A percentile compares a stretch with the other conserved stretches of the same genome.
These are phyloP conservation scores for Canna indica DNA, from an alignment of 176 grass and related monocot genomes.

Conservation along the genomic window DNA sequence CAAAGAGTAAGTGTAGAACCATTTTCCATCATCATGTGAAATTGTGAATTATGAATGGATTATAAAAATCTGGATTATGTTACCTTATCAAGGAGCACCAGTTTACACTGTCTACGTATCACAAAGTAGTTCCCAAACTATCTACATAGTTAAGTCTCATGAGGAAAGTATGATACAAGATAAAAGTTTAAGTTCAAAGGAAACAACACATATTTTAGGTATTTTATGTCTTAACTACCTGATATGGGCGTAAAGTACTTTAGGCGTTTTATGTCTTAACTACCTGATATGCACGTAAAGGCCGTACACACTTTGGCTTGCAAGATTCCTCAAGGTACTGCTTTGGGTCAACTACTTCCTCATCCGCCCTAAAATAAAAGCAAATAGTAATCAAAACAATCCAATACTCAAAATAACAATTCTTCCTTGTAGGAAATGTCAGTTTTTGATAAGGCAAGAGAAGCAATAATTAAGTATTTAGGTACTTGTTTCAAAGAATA, in stretches of 20 bases:
- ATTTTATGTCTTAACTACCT: slow-evolving; percentile 21
- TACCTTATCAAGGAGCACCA: too few species aligned
- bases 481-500: too few species aligned
- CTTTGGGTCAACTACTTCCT: slow-evolving; percentile 53
- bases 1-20: background rate
- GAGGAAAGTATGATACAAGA: background rate
- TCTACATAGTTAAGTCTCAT: background rate
- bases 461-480: background rate
- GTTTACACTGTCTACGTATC: background rate
- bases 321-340: slow-evolving; percentile 54
- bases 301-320: slow-evolving; percentile 57
- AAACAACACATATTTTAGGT: background rate
- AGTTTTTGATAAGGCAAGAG: background rate
- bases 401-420: background rate
- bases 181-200: background rate
- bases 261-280: too few species aligned
- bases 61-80: too few species aligned
- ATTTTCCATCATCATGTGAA: too few species aligned
- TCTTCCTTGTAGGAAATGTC: background rate
- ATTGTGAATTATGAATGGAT: too few species aligned
- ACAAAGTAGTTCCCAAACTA: background rate
- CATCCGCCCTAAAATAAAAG: slow-evolving; percentile 33
- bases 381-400: background rate
- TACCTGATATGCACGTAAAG: slow-evolving; percentile 50
- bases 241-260: slow-evolving; percentile 47